Percentiles rank a stretch among this genome's conserved stretches.
Conservation (phyloP, 2,329 filamentous ascomycete species). For the Paradendryphiella salina region DNA sequence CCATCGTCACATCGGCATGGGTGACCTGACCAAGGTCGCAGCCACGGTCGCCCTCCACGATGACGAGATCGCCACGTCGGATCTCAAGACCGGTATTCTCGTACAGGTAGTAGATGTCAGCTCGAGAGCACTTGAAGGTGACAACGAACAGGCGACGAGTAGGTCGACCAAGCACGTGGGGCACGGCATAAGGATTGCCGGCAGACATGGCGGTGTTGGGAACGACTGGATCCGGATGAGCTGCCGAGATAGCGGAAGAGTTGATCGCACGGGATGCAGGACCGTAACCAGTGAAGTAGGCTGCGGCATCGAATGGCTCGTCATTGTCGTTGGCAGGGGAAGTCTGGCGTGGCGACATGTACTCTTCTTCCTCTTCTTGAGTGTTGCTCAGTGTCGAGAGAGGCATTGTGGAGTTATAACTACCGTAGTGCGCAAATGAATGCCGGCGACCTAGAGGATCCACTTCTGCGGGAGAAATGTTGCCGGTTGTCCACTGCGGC, state of each 20-base stretch:
- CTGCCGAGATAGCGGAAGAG: constrained; percentile 42
- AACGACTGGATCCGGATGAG: constrained; percentile 40
- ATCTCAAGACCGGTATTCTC: constrained; percentile 91
- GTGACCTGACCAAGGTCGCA: constrained; percentile 94
- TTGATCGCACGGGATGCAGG: constrained; percentile 44
- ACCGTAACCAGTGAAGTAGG: constrained; percentile 46
- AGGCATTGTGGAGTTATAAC: constrained; percentile 31
- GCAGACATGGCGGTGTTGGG: constrained; percentile 27
- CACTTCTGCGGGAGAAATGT: constrained; percentile 26
- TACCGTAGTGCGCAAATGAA: constrained; percentile 64
- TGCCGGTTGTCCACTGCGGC: constrained; percentile 36
- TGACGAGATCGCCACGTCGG: constrained; percentile 89
- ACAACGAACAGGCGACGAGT: constrained; percentile 72
- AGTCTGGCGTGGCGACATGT: constrained; percentile 30
- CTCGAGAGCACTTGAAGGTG: constrained; percentile 92
- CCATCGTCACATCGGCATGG: constrained; percentile 83
- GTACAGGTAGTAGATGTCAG: constrained; percentile 96
- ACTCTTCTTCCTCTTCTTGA: constrained; percentile 38
- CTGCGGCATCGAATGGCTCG: constrained; percentile 55
- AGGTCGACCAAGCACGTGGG: constrained; percentile 35
- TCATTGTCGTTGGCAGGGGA: constrained; percentile 57
- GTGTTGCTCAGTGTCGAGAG: constrained; percentile 36
- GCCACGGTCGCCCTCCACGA: constrained; percentile 94
- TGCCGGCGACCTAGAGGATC: constrained; percentile 71
- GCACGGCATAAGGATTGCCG: constrained; percentile 43